phyloP scores from a whole-genome alignment of 169 alveolate species.

The Plasmodium blacklocki region DNA sequence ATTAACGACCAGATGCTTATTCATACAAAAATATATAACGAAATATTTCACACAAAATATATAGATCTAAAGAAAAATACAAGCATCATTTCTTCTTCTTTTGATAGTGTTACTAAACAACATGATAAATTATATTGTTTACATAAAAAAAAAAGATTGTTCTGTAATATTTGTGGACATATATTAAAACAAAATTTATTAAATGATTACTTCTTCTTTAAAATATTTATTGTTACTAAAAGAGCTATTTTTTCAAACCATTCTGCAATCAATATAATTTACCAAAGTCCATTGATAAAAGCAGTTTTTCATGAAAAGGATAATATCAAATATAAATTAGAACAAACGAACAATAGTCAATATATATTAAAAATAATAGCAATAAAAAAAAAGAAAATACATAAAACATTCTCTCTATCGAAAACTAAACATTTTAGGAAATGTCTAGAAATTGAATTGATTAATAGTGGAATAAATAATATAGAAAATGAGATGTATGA shows the following conservation, averaged over 20 bases:
- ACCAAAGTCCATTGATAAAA: conserved; percentile 67
- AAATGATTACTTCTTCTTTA: conserved; percentile 44
- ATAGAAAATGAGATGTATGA: background rate
- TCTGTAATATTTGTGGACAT: conserved; percentile 46
- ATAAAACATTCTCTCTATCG: conserved; percentile 57
- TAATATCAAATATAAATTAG: conserved; percentile 56
- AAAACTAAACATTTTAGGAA: conserved; percentile 67
- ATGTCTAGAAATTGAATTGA: conserved; percentile 72
- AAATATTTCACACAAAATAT: conserved; percentile 40
- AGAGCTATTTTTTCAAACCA: conserved; percentile 32
- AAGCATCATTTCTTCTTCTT: background rate
- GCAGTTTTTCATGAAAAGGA: conserved; percentile 53
- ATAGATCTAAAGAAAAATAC: conserved; percentile 3
- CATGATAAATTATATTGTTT: conserved; percentile 14
- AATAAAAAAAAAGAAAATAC: conserved; percentile 64
- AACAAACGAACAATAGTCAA: conserved; percentile 30
- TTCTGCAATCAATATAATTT: conserved; percentile 36
- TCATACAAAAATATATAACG: conserved; percentile 68
- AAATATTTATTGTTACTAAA: conserved; percentile 44
- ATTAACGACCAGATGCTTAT: conserved; percentile 40
- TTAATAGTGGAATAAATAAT: background rate
- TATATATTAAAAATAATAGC: conserved; percentile 72
- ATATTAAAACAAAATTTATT: conserved; percentile 40
- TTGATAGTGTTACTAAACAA: background rate
- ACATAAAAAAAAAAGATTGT: conserved; percentile 25